A percentile compares a stretch with the other conserved stretches of the same genome.
Evolutionary conservation across 1,284 basidiomycete genomes (phyloP).

Genomic region (Marasmius fiardii): DNA sequence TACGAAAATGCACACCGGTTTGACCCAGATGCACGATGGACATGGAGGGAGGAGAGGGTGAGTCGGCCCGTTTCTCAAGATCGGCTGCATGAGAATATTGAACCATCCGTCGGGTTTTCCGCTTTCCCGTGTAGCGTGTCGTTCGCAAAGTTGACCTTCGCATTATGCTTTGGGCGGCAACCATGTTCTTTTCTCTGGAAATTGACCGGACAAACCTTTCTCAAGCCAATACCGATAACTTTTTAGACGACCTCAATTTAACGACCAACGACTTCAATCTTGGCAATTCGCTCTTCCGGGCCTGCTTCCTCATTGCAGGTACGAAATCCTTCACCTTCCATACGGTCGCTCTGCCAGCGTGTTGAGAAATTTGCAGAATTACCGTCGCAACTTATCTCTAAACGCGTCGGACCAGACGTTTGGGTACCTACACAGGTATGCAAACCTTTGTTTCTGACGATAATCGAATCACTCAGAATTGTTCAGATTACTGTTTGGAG

Average conservation of each 20-base stretch:
- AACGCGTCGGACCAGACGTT: constrained; percentile 66
- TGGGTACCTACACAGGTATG: constrained; percentile 67
- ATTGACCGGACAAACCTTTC: constrained; percentile 54
- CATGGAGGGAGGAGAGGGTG: constrained; percentile 64
- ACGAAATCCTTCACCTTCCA: background rate
- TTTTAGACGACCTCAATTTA: constrained; percentile 48
- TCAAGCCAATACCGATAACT: constrained; percentile 57
- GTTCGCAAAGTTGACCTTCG: constrained; percentile 60
- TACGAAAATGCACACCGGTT: constrained; percentile 67
- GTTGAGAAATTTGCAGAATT: constrained; percentile 34
- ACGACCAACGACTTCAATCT: constrained; percentile 62
- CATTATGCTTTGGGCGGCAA: constrained; percentile 61
- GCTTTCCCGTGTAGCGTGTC: constrained; percentile 32
- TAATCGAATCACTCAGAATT: background rate
- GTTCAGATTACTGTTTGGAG: constrained; percentile 54
- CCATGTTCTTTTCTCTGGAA: constrained; percentile 64
- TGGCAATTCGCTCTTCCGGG: constrained; percentile 55
- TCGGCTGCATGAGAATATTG: background rate
- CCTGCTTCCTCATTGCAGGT: constrained; percentile 58
- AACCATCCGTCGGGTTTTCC: too few species aligned
- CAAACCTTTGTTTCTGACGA: background rate
- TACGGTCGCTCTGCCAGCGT: background rate
- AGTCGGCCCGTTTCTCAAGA: constrained; percentile 12
- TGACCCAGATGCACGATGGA: constrained; percentile 68
- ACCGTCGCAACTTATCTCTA: constrained; percentile 71